phyloP scores from a whole-genome alignment of 331 rosid species.

The Ulmus americana region DNA sequence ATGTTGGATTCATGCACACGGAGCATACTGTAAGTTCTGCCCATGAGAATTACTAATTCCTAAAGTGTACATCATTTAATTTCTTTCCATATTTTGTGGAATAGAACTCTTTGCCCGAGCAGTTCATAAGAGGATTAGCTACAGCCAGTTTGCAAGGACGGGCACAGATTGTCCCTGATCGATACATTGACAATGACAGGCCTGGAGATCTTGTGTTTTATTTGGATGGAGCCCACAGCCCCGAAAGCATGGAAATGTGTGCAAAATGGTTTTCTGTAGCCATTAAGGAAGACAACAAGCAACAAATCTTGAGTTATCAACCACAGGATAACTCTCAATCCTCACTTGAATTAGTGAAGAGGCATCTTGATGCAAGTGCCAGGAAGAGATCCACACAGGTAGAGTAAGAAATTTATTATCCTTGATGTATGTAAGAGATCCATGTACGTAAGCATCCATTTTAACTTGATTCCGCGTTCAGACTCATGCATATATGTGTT shows the following conservation, averaged over 20 bases:
- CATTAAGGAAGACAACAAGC: slow-evolving; percentile 41
- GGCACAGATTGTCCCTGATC: slow-evolving; percentile 81
- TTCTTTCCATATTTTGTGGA: slow-evolving; percentile 26
- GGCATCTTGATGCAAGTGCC: slow-evolving; percentile 26
- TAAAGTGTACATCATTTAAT: slow-evolving; percentile 22
- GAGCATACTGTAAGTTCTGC: slow-evolving; percentile 56
- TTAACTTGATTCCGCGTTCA: neutral
- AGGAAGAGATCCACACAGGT: slow-evolving; percentile 59
- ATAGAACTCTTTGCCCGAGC: slow-evolving; percentile 65
- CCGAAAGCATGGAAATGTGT: slow-evolving; percentile 86
- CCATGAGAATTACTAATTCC: slow-evolving; percentile 8
- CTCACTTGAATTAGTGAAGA: slow-evolving; percentile 36
- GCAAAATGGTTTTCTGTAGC: slow-evolving; percentile 81
- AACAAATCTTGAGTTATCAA: slow-evolving; percentile 31
- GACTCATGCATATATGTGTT: neutral
- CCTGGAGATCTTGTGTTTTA: slow-evolving; percentile 63
- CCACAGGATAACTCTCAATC: slow-evolving; percentile 31
- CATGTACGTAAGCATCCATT: neutral
- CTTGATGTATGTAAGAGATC: neutral
- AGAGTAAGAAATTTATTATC: slow-evolving; percentile 24
- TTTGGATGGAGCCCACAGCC: slow-evolving; percentile 97
- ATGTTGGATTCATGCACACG: slow-evolving; percentile 32
- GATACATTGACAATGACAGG: slow-evolving; percentile 32
- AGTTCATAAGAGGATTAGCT: slow-evolving; percentile 67
- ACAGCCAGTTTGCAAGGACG: slow-evolving; percentile 85